Evolutionary conservation across 805 yeast genomes (phyloP).

Genomic region (Yamadazyma sp.): DNA sequence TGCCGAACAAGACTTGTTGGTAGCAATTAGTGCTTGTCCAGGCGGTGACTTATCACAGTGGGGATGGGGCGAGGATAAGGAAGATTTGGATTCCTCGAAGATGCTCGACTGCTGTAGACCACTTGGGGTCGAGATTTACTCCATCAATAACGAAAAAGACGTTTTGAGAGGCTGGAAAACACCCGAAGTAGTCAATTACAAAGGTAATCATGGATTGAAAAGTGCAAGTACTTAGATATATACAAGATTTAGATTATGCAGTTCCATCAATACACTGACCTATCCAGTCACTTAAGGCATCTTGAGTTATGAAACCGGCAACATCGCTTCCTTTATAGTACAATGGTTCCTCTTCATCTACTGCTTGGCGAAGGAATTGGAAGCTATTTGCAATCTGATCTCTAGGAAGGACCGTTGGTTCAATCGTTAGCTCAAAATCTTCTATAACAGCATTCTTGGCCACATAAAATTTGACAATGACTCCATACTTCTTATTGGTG

Average conservation of each 20-base stretch:
- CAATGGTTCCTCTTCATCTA: conserved; percentile 27
- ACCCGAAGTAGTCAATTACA: too few relatives aligned
- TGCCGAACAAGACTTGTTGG: too few relatives aligned
- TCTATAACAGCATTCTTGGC: conserved; percentile 41
- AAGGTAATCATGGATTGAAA: too few relatives aligned
- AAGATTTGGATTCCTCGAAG: too few relatives aligned
- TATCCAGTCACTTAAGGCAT: conserved; percentile 44
- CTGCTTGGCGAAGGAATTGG: conserved; percentile 29
- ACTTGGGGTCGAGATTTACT: too few relatives aligned
- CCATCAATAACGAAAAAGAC: too few relatives aligned
- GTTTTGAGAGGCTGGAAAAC: too few relatives aligned
- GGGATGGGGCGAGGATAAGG: too few relatives aligned
- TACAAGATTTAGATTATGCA: conserved; percentile 13
- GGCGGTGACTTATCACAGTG: too few relatives aligned
- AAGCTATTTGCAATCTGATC: conserved; percentile 27
- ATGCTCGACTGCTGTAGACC: too few relatives aligned
- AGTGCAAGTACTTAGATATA: too few relatives aligned
- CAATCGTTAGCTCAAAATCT: conserved; percentile 17
- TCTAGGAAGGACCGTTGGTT: conserved; percentile 6
- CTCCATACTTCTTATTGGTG: conserved; percentile 31
- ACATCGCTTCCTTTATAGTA: conserved; percentile 43
- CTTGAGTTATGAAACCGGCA: conserved; percentile 46
- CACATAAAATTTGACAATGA: conserved; percentile 42
- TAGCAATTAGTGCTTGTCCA: too few relatives aligned
- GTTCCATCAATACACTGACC: conserved; percentile 49